A percentile compares a stretch with the other conserved stretches of the same genome.
Conservation (phyloP, 345 rosid genomes). For the Barbarea vulgaris region DNA sequence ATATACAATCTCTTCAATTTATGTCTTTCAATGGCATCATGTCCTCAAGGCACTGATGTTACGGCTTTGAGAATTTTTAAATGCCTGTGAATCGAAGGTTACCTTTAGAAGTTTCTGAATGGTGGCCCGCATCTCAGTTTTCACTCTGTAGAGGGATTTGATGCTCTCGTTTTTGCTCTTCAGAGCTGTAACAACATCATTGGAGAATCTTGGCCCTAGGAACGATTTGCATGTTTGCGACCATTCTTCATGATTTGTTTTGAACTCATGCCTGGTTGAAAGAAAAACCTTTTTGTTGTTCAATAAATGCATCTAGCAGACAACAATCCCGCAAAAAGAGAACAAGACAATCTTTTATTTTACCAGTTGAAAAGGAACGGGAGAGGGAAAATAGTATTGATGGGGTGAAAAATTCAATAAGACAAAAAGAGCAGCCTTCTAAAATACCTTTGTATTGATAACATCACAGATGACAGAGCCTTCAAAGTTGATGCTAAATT, state of each 20-base stretch:
- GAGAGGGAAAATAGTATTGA: constrained; percentile 6
- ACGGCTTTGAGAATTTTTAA: not conserved
- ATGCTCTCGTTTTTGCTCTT: constrained; percentile 54
- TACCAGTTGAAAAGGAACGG: constrained; percentile 2
- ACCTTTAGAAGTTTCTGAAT: constrained; percentile 84
- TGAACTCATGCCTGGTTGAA: constrained; percentile 76
- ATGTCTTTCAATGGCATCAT: not conserved
- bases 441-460: constrained; percentile 70
- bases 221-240: constrained; percentile 70
- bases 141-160: constrained; percentile 67
- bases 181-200: constrained; percentile 57
- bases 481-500: constrained; percentile 56
- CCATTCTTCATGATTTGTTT: constrained; percentile 90
- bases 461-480: constrained; percentile 82
- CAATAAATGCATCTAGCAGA: not conserved
- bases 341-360: not conserved
- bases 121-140: constrained; percentile 75
- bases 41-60: not conserved
- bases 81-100: not conserved
- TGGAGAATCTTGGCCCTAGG: constrained; percentile 62
- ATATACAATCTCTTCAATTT: not conserved
- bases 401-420: not conserved
- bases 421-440: constrained; percentile 1
- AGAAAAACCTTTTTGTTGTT: not conserved
- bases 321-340: not conserved